Evolutionary conservation across 1,139 yeast species (phyloP), one percentile per base, ranked within the genome.

Genomic region (Spathaspora jeffriesii): DNA sequence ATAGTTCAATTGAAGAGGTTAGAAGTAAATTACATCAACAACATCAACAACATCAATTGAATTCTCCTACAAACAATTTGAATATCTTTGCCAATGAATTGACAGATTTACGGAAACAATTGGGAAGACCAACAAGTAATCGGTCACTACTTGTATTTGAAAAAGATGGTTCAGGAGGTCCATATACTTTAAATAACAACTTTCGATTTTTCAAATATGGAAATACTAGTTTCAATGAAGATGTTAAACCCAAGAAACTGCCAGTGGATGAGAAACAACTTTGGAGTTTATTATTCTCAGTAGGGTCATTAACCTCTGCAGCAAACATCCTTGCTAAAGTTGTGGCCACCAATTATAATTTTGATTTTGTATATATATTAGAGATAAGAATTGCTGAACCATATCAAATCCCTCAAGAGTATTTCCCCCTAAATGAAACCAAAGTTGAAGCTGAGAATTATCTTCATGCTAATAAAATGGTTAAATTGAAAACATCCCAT

Each of bases 151-250:
- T 67, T 25, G 76, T 79, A 1, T 81, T 78, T 60, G 87, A 81
- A 53, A 76, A 74, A 52, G 86, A 82, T 61, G 86, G 86, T 0
- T 78, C 84, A 3, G 87, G 87, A 9, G 76, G 78, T 10, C 78
- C 84, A 13, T 82, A 81, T 53, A 67, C 71, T 3, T 82, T 71
- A 46, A 78, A 78, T 53, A 69, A 69, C 41, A 73, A 66, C 47
- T 70, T 78, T 44, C 62, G 76, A 47, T 74, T 74, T 51, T 63
- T 70, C 27, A 71, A 69, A 42, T 46, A 50, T 37, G 43, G 42
- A 5, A 43, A 42, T 15, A 27, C 22, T 14, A 45, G 43, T n/a
- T 41, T 58, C 49, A 45, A 63, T 44, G 52, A 43, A 47, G 49
- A 59, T 25, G 28, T 10, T 10, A 25, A 25, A 25, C 28, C 28